phyloP scores from a whole-genome alignment of 495 filamentous ascomycete species.

The Aspergillus nidulans region DNA sequence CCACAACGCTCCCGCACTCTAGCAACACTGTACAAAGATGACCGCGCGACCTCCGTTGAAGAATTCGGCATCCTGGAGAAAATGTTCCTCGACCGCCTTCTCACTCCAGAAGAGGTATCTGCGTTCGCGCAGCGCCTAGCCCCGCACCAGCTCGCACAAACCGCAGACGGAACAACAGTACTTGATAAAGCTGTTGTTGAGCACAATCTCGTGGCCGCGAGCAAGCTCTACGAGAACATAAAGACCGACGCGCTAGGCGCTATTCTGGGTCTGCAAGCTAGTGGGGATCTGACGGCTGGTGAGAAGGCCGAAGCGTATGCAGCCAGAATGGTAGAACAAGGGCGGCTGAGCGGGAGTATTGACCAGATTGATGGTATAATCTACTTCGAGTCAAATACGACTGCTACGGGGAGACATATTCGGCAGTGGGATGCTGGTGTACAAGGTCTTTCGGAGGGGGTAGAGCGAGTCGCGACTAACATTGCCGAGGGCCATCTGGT shows the following conservation, averaged over 20 bases:
- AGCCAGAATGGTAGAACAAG: constrained; percentile 93
- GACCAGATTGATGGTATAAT: constrained; percentile 92
- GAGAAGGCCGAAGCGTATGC: constrained; percentile 89
- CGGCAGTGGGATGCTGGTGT: constrained; percentile 88
- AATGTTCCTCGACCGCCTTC: constrained; percentile 89
- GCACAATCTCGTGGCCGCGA: constrained; percentile 86
- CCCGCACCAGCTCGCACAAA: constrained; percentile 85
- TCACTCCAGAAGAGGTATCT: constrained; percentile 73
- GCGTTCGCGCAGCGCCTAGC: constrained; percentile 76
- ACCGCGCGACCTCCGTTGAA: constrained; percentile 67
- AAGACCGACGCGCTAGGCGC: constrained; percentile 68
- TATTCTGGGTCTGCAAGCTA: constrained; percentile 61
- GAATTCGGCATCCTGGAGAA: constrained; percentile 93
- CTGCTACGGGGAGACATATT: constrained; percentile 63
- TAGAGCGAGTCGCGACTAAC: constrained; percentile 69
- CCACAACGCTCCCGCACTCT: constrained; percentile 75
- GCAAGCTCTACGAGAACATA: constrained; percentile 87
- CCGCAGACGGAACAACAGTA: constrained; percentile 85
- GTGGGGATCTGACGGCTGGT: constrained; percentile 47
- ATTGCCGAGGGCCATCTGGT: constrained; percentile 42
- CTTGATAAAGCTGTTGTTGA: constrained; percentile 92
- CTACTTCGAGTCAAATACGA: constrained; percentile 65
- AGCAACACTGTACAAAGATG: constrained; percentile 88
- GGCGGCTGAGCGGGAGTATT: constrained; percentile 77
- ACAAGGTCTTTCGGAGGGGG: constrained; percentile 76